Evolutionary conservation across 345 rosid genomes (phyloP).

Genomic region (Brassica juncea): DNA sequence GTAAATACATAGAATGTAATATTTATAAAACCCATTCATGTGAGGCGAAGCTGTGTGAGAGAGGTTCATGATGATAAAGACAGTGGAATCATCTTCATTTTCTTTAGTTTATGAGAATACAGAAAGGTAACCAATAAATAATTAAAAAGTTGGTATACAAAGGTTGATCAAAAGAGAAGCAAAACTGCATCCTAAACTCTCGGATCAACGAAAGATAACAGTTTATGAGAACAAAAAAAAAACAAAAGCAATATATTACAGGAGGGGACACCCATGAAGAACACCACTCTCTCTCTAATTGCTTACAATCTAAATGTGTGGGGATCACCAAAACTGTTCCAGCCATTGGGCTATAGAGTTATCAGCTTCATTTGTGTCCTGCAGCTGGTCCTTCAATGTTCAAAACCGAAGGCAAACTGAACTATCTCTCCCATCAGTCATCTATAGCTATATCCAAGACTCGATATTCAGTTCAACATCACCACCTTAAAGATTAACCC

Average conservation of each 20-base stretch:
- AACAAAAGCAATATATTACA: conserved; percentile 26
- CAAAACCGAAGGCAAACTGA: conserved; percentile 32
- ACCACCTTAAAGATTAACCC: not conserved
- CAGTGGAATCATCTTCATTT: conserved; percentile 6
- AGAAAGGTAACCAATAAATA: not conserved
- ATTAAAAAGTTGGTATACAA: conserved; percentile 35
- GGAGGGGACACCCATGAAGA: conserved; percentile 12
- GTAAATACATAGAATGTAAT: conserved; percentile 30
- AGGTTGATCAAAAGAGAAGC: conserved; percentile 15
- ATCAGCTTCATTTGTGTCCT: conserved; percentile 35
- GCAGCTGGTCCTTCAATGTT: conserved; percentile 38
- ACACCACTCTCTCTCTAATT: conserved; percentile 34
- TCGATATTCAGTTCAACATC: conserved; percentile 17
- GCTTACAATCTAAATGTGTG: conserved; percentile 36
- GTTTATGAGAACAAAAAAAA: not conserved
- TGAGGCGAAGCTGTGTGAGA: conserved; percentile 17
- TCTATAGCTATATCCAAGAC: conserved; percentile 29
- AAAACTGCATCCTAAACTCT: conserved; percentile 38
- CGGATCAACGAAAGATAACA: conserved; percentile 28
- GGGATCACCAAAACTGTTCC: conserved; percentile 43
- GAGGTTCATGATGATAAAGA: conserved; percentile 27
- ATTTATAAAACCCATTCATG: conserved; percentile 21
- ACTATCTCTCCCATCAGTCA: conserved; percentile 33
- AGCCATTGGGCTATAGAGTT: conserved; percentile 33
- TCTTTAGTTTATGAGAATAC: not conserved